Evolutionary conservation across 2,329 filamentous ascomycete genomes (phyloP).

Genomic region (Lasiodiplodia gonubiensis): DNA sequence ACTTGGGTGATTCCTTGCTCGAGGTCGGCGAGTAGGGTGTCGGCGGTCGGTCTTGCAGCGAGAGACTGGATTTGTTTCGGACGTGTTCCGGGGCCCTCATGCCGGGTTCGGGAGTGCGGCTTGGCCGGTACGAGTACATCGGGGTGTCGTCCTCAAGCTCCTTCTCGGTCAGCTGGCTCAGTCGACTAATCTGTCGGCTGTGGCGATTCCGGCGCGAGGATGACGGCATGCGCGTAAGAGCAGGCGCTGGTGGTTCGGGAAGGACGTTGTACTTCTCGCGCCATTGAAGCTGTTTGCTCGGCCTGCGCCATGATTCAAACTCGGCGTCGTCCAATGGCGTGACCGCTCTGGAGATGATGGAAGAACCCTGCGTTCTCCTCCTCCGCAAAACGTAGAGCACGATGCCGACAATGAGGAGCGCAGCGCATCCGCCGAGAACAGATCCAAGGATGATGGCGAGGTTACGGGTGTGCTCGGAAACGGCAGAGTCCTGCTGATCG

Average conservation of each 20-base stretch:
- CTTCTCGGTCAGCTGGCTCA: conserved; percentile 21
- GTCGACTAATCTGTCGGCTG: conserved; percentile 2
- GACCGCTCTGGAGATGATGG: conserved; percentile 45
- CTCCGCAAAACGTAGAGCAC: conserved; percentile 43
- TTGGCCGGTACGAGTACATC: conserved; percentile 29
- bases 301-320: conserved; percentile 49
- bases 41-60: conserved; percentile 47
- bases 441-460: conserved; percentile 46
- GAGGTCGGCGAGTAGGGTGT: conserved; percentile 48
- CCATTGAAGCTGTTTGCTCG: conserved; percentile 45
- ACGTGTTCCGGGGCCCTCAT: conserved; percentile 15
- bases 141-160: conserved; percentile 35
- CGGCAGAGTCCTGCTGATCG: conserved; percentile 10
- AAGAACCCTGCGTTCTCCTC: conserved; percentile 34
- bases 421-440: conserved; percentile 42
- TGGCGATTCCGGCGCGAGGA: conserved; percentile 14
- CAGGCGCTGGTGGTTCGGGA: conserved; percentile 24
- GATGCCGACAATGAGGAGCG: conserved; percentile 38
- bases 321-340: conserved; percentile 49
- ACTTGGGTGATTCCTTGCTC: conserved; percentile 30
- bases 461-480: conserved; percentile 30
- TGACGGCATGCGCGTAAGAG: conserved; percentile 25
- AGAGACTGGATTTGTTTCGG: conserved; percentile 27
- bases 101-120: not conserved
- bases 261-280: conserved; percentile 37